Percentiles rank a stretch among this genome's conserved stretches.
phyloP scores from a whole-genome alignment of 768 basidiomycete genomes.

The Calocybe indica region DNA sequence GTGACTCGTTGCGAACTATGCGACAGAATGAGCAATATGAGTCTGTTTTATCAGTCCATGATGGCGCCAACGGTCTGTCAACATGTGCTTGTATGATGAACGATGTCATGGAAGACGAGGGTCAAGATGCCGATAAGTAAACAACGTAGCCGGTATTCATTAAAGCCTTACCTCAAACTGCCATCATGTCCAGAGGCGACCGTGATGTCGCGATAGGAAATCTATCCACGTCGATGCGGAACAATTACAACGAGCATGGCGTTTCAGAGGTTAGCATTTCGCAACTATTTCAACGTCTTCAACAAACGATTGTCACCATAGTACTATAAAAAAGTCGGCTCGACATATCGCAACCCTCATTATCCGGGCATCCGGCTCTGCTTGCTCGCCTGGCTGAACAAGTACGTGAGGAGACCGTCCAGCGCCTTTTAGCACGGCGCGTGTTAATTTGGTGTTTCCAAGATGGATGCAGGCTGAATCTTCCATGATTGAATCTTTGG shows the following conservation, averaged over 20 bases:
- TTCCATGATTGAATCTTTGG: conserved; percentile 9
- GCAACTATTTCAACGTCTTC: not conserved
- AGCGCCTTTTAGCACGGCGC: not conserved
- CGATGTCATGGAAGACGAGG: conserved; percentile 48
- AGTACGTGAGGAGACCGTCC: conserved; percentile 19
- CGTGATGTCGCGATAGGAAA: conserved; percentile 25
- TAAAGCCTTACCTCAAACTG: not conserved
- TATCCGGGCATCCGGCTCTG: conserved; percentile 58
- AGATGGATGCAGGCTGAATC: conserved; percentile 31
- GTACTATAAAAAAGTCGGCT: conserved; percentile 63
- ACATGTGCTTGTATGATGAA: conserved; percentile 66
- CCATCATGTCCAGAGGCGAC: conserved; percentile 29
- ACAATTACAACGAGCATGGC: conserved; percentile 37
- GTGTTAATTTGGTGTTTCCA: conserved; percentile 2
- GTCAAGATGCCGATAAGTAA: not conserved
- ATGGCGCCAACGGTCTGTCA: conserved; percentile 33
- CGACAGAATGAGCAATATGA: conserved; percentile 57
- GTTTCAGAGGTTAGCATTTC: conserved; percentile 46
- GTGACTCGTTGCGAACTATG: conserved; percentile 46
- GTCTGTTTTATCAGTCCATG: conserved; percentile 41
- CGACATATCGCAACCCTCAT: conserved; percentile 69
- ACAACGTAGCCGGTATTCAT: not conserved
- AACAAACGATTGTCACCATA: conserved; percentile 13
- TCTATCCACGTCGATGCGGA: conserved; percentile 30
- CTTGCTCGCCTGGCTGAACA: conserved; percentile 47